These are phyloP conservation scores for Nemania abortiva DNA, from an alignment of 2,329 filamentous ascomycete genomes.

Conservation along the genomic window DNA sequence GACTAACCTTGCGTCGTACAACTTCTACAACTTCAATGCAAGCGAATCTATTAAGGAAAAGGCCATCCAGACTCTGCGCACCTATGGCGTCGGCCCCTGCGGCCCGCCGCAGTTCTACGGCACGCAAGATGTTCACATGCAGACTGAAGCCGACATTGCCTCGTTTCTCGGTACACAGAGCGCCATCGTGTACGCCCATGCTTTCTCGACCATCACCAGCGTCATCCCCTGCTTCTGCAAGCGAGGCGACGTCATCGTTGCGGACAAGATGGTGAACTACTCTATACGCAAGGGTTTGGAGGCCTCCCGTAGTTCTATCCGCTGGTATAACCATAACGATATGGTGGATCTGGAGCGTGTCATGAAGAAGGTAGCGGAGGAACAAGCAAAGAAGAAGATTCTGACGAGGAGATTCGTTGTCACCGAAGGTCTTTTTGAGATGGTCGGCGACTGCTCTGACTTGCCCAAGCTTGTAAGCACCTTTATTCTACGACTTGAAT, in stretches of 20 bases:
- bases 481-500: slow-evolving; percentile 46
- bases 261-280: slow-evolving; percentile 92
- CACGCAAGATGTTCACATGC: slow-evolving; percentile 98
- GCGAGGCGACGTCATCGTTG: slow-evolving; percentile 95
- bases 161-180: slow-evolving; percentile 87
- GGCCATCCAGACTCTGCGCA: slow-evolving; percentile 91
- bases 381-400: slow-evolving; percentile 85
- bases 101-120: slow-evolving; percentile 98
- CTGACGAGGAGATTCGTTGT: slow-evolving; percentile 95
- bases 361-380: slow-evolving; percentile 85
- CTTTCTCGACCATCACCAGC: slow-evolving; percentile 95
- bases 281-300: slow-evolving; percentile 94
- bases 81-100: slow-evolving; percentile 96
- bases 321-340: slow-evolving; percentile 96
- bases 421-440: slow-evolving; percentile 94
- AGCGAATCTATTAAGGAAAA: slow-evolving; percentile 96
- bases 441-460: slow-evolving; percentile 84
- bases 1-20: slow-evolving; percentile 92
- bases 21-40: slow-evolving; percentile 96
- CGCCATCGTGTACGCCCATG: slow-evolving; percentile 95
- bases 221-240: slow-evolving; percentile 98
- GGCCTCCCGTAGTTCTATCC: slow-evolving; percentile 88
- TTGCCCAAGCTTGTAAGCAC: slow-evolving; percentile 80
- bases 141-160: slow-evolving; percentile 93
- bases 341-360: slow-evolving; percentile 92